These are phyloP conservation scores for Fusarium sp. DNA, from an alignment of 2,329 filamentous ascomycete genomes.

Conservation along the genomic window DNA sequence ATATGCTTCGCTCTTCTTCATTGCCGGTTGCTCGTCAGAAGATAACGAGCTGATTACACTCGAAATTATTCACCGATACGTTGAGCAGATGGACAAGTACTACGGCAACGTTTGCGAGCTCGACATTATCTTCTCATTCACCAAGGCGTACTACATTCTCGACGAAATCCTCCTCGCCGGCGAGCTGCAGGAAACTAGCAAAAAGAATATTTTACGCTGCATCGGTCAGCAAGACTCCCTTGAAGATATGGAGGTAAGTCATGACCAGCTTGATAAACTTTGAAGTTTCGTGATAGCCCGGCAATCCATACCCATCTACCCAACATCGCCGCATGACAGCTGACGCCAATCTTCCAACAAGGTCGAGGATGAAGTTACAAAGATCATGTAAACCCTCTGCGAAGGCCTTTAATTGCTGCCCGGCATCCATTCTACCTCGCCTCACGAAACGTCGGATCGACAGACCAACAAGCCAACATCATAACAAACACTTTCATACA, in stretches of 20 bases:
- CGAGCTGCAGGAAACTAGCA: slow-evolving; percentile 98
- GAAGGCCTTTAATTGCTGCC: slow-evolving; percentile 38
- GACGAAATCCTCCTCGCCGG: slow-evolving; percentile 95
- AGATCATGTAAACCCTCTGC: slow-evolving; percentile 78
- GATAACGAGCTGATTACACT: slow-evolving; percentile 99
- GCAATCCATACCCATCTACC: slow-evolving; percentile 30
- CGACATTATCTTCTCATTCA: slow-evolving; percentile 99
- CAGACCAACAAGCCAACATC: slow-evolving; percentile 18
- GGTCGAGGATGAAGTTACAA: slow-evolving; percentile 91
- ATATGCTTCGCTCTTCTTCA: slow-evolving; percentile 99
- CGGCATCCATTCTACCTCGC: slow-evolving; percentile 33
- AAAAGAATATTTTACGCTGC: slow-evolving; percentile 97
- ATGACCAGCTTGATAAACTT: slow-evolving; percentile 37
- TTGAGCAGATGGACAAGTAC: slow-evolving; percentile 99
- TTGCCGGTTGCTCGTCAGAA: slow-evolving; percentile 94
- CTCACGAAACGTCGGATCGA: slow-evolving; percentile 39
- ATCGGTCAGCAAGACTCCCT: slow-evolving; percentile 98
- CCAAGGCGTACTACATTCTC: slow-evolving; percentile 99
- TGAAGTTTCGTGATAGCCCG: slow-evolving; percentile 37
- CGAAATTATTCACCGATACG: slow-evolving; percentile 98
- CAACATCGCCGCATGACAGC: slow-evolving; percentile 44
- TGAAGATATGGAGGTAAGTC: slow-evolving; percentile 98
- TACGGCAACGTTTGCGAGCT: slow-evolving; percentile 99
- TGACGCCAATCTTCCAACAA: slow-evolving; percentile 59
- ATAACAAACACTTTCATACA: slow-evolving; percentile 24